Base-by-base conservation (phyloP, 768 basidiomycete genomes). In the Phlebiopsis gigantea region DNA sequence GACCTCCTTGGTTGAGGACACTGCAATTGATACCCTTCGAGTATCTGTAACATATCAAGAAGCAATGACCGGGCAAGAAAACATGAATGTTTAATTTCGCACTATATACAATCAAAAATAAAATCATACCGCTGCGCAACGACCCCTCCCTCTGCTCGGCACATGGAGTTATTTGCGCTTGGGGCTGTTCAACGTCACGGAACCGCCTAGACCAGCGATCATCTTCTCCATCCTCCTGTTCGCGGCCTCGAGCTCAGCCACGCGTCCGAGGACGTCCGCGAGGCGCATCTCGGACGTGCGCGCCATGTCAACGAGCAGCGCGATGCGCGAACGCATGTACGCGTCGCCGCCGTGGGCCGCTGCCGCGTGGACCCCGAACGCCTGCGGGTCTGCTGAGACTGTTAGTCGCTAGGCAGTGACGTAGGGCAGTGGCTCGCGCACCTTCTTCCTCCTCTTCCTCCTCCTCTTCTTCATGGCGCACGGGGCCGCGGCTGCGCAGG, bases 271-370 rank as follows among this genome's bases (percentile, higher is more conserved):
- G 10, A 51, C 50, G 22, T 34, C 50, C n/a, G 50, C 50, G 19
- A 51, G 29, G 31, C 30, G 30, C 30, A 34, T 39, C 50, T 51
- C 31, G n/a, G 30, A 21, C 1, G 50, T 51, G 5, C 39, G 30
- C 50, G 50, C 50, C 31, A 51, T 34, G 50, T 51, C 50, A 2
- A 51, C 50, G 50, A 51, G 50, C 21, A 51, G 50, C 34, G 30
- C 50, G 19, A 51, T 30, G n/a, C n/a, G 5, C 34, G 31, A 30
- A 10, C 30, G 50, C 50, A 51, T 15, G 21, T 41, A 51, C 31
- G 5, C 10, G 9, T 51, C 31, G 31, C 31, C 50, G 31, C 39
- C 21, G 17, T 29, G 29, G 30, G 31, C 31, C 34, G 12, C 34
- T 21, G 50, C 8, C 1, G 48, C 48, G 4, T 31, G 3, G 17